phyloP scores from a whole-genome alignment of 2,329 filamentous ascomycete genomes.

The Helminthosporium solani region DNA sequence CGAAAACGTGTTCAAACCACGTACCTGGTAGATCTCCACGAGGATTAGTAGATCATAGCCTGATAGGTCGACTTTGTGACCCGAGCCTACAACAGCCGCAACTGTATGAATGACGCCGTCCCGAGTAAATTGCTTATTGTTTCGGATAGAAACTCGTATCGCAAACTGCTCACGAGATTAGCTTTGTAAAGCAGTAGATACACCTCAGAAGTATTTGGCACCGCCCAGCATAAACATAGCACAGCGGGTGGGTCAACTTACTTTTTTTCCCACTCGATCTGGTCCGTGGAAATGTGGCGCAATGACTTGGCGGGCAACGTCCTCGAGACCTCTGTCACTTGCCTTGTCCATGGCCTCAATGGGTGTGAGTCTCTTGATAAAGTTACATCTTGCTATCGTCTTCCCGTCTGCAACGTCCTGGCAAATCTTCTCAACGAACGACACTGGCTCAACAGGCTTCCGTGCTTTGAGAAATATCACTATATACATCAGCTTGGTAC shows the following conservation, averaged over 20 bases:
- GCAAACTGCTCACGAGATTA: constrained; percentile 61
- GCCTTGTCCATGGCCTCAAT: constrained; percentile 64
- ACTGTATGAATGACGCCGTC: constrained; percentile 70
- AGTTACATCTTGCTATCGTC: constrained; percentile 56
- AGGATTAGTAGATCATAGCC: constrained; percentile 77
- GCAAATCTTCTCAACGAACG: constrained; percentile 60
- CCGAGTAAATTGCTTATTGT: constrained; percentile 68
- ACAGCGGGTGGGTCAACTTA: constrained; percentile 31
- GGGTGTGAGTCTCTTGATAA: constrained; percentile 61
- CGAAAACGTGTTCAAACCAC: constrained; percentile 6
- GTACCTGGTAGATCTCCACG: constrained; percentile 78
- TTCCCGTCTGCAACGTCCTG: constrained; percentile 54
- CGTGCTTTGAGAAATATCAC: constrained; percentile 61
- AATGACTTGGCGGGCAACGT: constrained; percentile 64
- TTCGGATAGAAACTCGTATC: constrained; percentile 77
- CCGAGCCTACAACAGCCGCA: constrained; percentile 63
- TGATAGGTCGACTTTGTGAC: constrained; percentile 75
- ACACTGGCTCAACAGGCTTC: constrained; percentile 59
- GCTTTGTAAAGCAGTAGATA: constrained; percentile 19
- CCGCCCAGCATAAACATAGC: constrained; percentile 8
- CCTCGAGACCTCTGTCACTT: constrained; percentile 66
- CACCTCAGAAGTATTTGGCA: constrained; percentile 9
- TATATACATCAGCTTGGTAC: constrained; percentile 30
- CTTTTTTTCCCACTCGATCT: constrained; percentile 54
- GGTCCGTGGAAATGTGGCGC: constrained; percentile 61